These are phyloP conservation scores for Jacaranda copaia DNA, from an alignment of 257 asterid species.

Conservation along the genomic window DNA sequence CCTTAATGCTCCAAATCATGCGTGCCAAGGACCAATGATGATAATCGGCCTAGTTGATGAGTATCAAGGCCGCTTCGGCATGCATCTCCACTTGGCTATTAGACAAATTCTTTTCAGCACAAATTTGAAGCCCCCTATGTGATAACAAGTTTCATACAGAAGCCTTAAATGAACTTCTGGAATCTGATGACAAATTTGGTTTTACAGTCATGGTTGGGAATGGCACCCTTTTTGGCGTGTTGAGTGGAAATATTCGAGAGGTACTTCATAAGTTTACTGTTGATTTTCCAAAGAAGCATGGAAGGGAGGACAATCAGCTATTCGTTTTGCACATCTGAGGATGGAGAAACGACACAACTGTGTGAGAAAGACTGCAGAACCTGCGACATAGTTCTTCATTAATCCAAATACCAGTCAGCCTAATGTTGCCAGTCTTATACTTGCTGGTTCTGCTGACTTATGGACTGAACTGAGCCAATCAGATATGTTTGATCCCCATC, in stretches of 20 bases:
- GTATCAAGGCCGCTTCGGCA: too few relatives aligned
- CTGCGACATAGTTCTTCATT: slow-evolving; percentile 48
- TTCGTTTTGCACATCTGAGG: slow-evolving; percentile 49
- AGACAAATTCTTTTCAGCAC: too few relatives aligned
- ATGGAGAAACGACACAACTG: slow-evolving; percentile 51
- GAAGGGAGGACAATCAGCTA: slow-evolving; percentile 50
- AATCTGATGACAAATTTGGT: slow-evolving; percentile 46
- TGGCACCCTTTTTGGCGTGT: slow-evolving; percentile 48
- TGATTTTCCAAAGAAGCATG: slow-evolving; percentile 50
- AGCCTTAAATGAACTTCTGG: slow-evolving; percentile 44
- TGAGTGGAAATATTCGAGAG: slow-evolving; percentile 47
- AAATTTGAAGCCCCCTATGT: too few relatives aligned
- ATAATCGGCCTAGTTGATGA: too few relatives aligned
- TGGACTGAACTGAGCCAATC: slow-evolving; percentile 50
- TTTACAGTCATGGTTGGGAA: slow-evolving; percentile 50
- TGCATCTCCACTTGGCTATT: too few relatives aligned
- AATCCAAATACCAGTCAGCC: slow-evolving; percentile 48
- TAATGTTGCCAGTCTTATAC: slow-evolving; percentile 49
- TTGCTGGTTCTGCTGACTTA: slow-evolving; percentile 51
- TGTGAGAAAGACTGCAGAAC: slow-evolving; percentile 49
- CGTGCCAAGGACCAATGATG: too few relatives aligned
- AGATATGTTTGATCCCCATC: slow-evolving; percentile 47
- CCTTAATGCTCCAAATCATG: too few relatives aligned
- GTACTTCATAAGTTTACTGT: slow-evolving; percentile 48
- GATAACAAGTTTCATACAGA: slow-evolving; percentile 46